phyloP scores from a whole-genome alignment of 352 stramenopile species.

The Bremia lactucae region DNA sequence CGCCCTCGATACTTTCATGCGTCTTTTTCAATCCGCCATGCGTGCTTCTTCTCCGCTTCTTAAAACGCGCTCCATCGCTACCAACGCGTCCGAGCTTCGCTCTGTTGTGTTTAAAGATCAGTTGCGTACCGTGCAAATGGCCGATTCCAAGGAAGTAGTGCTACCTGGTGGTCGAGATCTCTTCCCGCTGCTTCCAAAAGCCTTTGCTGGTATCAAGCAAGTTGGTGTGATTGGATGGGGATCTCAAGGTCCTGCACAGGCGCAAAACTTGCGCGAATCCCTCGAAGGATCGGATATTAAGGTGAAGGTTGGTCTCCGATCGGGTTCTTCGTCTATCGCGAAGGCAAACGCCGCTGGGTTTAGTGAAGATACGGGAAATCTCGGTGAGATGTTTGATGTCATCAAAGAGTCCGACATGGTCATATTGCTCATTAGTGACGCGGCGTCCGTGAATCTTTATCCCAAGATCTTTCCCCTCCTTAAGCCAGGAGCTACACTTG shows the following conservation, averaged over 20 bases:
- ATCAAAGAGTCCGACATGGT: conserved; percentile 96
- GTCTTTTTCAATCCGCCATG: conserved; percentile 53
- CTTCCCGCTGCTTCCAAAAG: conserved; percentile 91
- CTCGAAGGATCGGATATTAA: conserved; percentile 65
- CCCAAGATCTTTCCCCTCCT: conserved; percentile 94
- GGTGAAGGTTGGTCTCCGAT: conserved; percentile 86
- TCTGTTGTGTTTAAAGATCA: conserved; percentile 65
- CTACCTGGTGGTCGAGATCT: conserved; percentile 85
- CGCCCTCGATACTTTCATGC: conserved; percentile 21
- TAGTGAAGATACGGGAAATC: conserved; percentile 86
- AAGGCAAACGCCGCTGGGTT: conserved; percentile 88
- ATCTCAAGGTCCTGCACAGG: conserved; percentile 94
- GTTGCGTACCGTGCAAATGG: conserved; percentile 70
- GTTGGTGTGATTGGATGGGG: conserved; percentile 97
- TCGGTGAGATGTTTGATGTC: conserved; percentile 94
- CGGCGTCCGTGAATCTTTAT: conserved; percentile 91
- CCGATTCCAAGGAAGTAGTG: conserved; percentile 62
- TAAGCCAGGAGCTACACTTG: conserved; percentile 91
- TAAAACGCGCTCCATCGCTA: conserved; percentile 40
- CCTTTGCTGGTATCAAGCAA: conserved; percentile 94
- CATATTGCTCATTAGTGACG: conserved; percentile 95
- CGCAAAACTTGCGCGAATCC: conserved; percentile 95
- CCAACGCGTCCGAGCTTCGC: conserved; percentile 47
- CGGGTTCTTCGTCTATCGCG: conserved; percentile 64
- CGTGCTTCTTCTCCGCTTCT: conserved; percentile 32